Conservation (phyloP, 805 yeast species). For the Saccharomycopsis vini region DNA sequence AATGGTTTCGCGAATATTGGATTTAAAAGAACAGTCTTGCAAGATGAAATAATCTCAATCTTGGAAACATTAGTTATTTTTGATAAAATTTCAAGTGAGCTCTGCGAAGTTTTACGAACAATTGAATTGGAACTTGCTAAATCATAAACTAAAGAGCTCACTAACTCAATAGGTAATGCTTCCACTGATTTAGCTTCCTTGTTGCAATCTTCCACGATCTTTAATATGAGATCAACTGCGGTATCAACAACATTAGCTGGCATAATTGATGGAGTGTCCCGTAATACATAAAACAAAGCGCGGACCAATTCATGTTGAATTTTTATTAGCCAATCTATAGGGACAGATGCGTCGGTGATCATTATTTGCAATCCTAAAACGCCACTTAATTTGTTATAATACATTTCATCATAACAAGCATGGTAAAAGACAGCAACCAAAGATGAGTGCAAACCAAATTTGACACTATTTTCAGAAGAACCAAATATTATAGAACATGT, state of each 20-base stretch:
- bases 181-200: slow-evolving; percentile 50
- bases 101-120: slow-evolving; percentile 76
- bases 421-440: slow-evolving; percentile 81
- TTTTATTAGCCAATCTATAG: slow-evolving; percentile 62
- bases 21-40: slow-evolving; percentile 71
- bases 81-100: slow-evolving; percentile 57
- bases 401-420: slow-evolving; percentile 82
- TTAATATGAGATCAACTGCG: slow-evolving; percentile 60
- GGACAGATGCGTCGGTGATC: slow-evolving; percentile 57
- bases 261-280: slow-evolving; percentile 84
- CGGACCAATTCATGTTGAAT: slow-evolving; percentile 80
- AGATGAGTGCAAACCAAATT: slow-evolving; percentile 66
- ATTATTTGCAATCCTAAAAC: slow-evolving; percentile 72
- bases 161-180: slow-evolving; percentile 56
- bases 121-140: slow-evolving; percentile 78
- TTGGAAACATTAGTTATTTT: slow-evolving; percentile 62
- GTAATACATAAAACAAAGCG: slow-evolving; percentile 78
- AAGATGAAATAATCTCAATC: slow-evolving; percentile 69
- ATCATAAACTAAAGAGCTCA: slow-evolving; percentile 88
- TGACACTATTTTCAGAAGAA: slow-evolving; percentile 49
- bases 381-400: slow-evolving; percentile 82
- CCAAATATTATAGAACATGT: slow-evolving; percentile 65
- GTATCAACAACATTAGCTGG: slow-evolving; percentile 68
- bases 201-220: slow-evolving; percentile 60
- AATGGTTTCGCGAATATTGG: slow-evolving; percentile 97